These are phyloP conservation scores for Ceratocystis ficicola DNA, from an alignment of 2,329 filamentous ascomycete genomes.

Conservation along the genomic window DNA sequence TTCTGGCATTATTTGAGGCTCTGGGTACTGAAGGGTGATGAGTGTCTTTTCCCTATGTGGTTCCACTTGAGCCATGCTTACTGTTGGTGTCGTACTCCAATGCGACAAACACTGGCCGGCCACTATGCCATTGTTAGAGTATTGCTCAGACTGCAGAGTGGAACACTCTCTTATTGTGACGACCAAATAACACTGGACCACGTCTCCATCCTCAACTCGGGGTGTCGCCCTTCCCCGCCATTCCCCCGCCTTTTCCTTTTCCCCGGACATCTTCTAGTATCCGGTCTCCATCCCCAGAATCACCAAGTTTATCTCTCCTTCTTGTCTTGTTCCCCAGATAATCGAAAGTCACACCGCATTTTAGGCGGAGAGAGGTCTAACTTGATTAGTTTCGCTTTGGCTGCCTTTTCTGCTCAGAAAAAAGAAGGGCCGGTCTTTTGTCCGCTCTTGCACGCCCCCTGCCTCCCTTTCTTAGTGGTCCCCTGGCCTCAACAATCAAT, in stretches of 20 bases:
- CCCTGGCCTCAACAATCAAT: background rate
- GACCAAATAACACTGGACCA: background rate
- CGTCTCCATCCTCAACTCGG: background rate
- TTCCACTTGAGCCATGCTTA: background rate
- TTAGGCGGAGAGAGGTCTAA: background rate
- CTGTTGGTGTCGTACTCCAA: background rate
- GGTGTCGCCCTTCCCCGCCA: background rate
- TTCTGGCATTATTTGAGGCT: background rate
- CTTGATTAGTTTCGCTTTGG: background rate
- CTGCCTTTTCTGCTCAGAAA: background rate
- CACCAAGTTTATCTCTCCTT: background rate
- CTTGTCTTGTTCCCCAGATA: constrained; percentile 3
- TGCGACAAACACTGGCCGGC: background rate
- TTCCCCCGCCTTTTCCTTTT: background rate
- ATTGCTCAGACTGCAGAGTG: background rate
- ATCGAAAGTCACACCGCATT: background rate
- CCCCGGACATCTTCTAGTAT: background rate
- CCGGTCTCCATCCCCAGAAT: background rate
- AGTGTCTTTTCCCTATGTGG: background rate
- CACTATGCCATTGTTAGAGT: background rate
- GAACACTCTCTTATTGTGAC: background rate
- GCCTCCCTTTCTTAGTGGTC: background rate
- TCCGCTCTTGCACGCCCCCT: background rate
- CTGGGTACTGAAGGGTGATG: background rate
- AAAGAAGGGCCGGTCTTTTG: constrained; percentile 4